Evolutionary conservation across 163 green algal species (phyloP), one percentile per base, ranked within the genome.

Genomic region (Smithsoniella earleae): DNA sequence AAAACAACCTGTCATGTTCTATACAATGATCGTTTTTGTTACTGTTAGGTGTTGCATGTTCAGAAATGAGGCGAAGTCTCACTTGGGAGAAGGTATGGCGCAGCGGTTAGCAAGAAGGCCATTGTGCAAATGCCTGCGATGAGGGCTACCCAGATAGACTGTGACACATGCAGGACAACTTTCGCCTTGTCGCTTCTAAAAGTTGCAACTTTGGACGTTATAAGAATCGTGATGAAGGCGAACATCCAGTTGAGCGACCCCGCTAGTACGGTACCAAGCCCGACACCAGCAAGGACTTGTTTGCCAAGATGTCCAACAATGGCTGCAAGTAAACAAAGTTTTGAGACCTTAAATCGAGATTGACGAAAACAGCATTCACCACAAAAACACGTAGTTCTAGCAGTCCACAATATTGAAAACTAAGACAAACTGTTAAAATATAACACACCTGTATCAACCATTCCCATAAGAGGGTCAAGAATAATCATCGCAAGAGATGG

Each of bases 161-260:
- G 58, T 6, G 25, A 18, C 13, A 34, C 58, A 49, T 49, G 40
- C 40, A 49, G 13, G 40, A 49, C 40, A 49, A 10, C 40, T 10
- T 49, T 10, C 13, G 40, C 40, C 13, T 49, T 10, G 40, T 49
- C 13, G 40, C 40, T 49, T 49, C 40, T 49, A 22, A 10, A 49
- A n/a, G 10, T 40, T 37, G 58, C 58, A 33, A 69, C 20, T 16
- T n/a, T 30, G 58, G 58, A 33, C 25, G 43, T 34, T 30, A 33
- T 69, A 36, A 69, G 58, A 36, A 69, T 13, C 6, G 58, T 45
- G 3, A 69, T 30, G 25, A 69, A 69, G 58, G 58, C 34, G 25
- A 69, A 69, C 10, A 69, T 4, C 58, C 58, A 69, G 58, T 69
- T 69, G 25, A 69, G 25, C 3, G 58, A 69, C 30, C 58, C 58